phyloP scores from a whole-genome alignment of 2,329 filamentous ascomycete species.

The Chaetomium olivaceum region DNA sequence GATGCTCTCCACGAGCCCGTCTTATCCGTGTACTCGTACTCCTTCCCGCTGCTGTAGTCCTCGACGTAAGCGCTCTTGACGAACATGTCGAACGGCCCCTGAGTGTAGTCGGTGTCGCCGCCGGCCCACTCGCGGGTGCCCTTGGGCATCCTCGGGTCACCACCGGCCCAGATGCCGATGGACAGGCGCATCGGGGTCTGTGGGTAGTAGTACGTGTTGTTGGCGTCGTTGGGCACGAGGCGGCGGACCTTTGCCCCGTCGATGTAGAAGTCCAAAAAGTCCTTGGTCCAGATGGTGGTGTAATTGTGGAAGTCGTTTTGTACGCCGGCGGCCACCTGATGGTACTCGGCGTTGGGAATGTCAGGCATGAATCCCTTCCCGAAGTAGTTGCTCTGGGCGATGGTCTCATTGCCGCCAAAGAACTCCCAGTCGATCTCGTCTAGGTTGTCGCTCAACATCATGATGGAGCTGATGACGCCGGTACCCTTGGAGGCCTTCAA shows the following conservation, averaged over 20 bases:
- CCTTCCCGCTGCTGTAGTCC: constrained; percentile 62
- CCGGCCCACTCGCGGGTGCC: constrained; percentile 70
- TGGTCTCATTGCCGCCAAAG: constrained; percentile 64
- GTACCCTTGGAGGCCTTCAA: constrained; percentile 74
- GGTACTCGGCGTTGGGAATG: constrained; percentile 62
- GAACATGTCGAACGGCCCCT: constrained; percentile 72
- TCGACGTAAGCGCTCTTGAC: constrained; percentile 60
- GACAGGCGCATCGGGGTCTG: constrained; percentile 75
- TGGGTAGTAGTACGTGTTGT: constrained; percentile 65
- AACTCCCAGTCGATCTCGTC: constrained; percentile 91
- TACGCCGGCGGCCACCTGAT: constrained; percentile 54
- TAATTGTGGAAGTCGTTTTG: constrained; percentile 71
- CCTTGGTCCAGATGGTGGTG: constrained; percentile 70
- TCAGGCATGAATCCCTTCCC: constrained; percentile 68
- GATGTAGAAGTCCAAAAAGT: constrained; percentile 67
- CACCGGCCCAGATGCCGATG: constrained; percentile 66
- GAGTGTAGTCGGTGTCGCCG: constrained; percentile 64
- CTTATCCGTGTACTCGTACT: constrained; percentile 65
- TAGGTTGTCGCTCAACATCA: constrained; percentile 78
- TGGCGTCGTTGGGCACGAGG: constrained; percentile 60
- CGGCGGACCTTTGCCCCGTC: constrained; percentile 67
- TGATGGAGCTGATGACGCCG: constrained; percentile 80
- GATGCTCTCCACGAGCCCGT: constrained; percentile 66
- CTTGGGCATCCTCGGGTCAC: constrained; percentile 55
- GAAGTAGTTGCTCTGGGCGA: constrained; percentile 74